Percentiles rank a stretch among this genome's conserved stretches.
Evolutionary conservation across 2,329 filamentous ascomycete species (phyloP).

Genomic region (Tolypocladium guangdongense): DNA sequence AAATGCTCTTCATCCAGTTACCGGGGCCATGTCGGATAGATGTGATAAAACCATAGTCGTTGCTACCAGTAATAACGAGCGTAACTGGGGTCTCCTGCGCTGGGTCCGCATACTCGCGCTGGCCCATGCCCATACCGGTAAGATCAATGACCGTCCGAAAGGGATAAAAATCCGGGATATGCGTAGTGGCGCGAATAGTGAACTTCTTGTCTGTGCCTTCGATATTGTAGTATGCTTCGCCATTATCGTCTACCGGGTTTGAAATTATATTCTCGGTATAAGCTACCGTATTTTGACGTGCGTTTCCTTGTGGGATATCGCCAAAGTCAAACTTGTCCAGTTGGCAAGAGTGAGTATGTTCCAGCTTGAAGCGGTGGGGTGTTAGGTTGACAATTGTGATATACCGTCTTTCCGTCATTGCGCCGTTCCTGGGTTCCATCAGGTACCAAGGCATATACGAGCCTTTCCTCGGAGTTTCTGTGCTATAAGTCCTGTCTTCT

Average conservation of each 20-base stretch:
- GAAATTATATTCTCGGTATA: constrained; percentile 8
- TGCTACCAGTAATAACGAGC: constrained; percentile 21
- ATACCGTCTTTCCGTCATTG: constrained; percentile 4
- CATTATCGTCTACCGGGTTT: constrained; percentile 14
- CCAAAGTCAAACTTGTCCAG: constrained; percentile 20
- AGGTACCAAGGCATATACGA: too few relatives aligned
- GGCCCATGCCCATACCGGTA: constrained; percentile 19
- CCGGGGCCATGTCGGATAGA: constrained; percentile 16
- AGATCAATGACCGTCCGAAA: constrained; percentile 17
- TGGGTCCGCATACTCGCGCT: constrained; percentile 22
- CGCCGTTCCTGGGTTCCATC: background rate
- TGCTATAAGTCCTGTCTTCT: too few relatives aligned
- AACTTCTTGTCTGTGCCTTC: constrained; percentile 18
- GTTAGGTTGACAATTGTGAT: constrained; percentile 24
- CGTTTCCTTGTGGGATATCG: constrained; percentile 18
- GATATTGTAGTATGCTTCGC: constrained; percentile 20
- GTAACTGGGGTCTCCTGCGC: constrained; percentile 19
- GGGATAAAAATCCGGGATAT: constrained; percentile 14
- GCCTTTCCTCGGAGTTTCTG: too few relatives aligned
- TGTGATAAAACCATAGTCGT: constrained; percentile 13
- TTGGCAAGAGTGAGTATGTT: constrained; percentile 16
- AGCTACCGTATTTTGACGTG: constrained; percentile 16
- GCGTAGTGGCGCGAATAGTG: constrained; percentile 16
- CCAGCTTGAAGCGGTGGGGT: constrained; percentile 16
- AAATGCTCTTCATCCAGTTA: constrained; percentile 21